phyloP scores from a whole-genome alignment of 2,329 filamentous ascomycete genomes.

The Zymoseptoria crescenta region DNA sequence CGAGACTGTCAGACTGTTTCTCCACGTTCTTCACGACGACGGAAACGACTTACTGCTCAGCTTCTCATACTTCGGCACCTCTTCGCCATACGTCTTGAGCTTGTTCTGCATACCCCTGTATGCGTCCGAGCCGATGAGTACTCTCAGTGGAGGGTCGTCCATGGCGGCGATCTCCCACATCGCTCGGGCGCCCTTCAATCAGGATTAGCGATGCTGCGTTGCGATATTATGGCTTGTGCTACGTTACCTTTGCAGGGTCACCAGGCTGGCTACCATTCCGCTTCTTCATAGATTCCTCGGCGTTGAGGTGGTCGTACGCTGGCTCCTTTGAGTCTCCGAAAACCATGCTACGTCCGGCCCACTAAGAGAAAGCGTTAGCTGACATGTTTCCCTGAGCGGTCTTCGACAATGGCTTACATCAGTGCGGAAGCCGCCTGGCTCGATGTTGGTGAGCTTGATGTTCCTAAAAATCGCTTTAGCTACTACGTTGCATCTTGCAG shows the following conservation, averaged over 20 bases:
- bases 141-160: constrained; percentile 45
- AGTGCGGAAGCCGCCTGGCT: constrained; percentile 41
- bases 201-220: not conserved
- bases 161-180: constrained; percentile 50
- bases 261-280: constrained; percentile 29
- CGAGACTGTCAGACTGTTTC: not conserved
- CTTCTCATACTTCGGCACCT: constrained; percentile 44
- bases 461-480: constrained; percentile 11
- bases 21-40: constrained; percentile 16
- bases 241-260: constrained; percentile 29
- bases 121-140: constrained; percentile 48
- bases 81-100: constrained; percentile 42
- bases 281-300: constrained; percentile 34
- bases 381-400: constrained; percentile 42
- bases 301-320: constrained; percentile 44
- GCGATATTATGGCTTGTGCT: constrained; percentile 39
- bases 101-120: constrained; percentile 44
- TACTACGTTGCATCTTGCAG: not conserved
- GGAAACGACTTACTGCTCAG: constrained; percentile 42
- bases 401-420: constrained; percentile 32
- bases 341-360: constrained; percentile 38
- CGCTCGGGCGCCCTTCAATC: constrained; percentile 23
- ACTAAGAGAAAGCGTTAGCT: constrained; percentile 27
- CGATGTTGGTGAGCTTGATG: constrained; percentile 40
- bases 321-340: constrained; percentile 39